A percentile compares a stretch with the other conserved stretches of the same genome.
Evolutionary conservation across 129 eudicot genomes (phyloP).

Genomic region (Chrysanthemum lavandulifolium): DNA sequence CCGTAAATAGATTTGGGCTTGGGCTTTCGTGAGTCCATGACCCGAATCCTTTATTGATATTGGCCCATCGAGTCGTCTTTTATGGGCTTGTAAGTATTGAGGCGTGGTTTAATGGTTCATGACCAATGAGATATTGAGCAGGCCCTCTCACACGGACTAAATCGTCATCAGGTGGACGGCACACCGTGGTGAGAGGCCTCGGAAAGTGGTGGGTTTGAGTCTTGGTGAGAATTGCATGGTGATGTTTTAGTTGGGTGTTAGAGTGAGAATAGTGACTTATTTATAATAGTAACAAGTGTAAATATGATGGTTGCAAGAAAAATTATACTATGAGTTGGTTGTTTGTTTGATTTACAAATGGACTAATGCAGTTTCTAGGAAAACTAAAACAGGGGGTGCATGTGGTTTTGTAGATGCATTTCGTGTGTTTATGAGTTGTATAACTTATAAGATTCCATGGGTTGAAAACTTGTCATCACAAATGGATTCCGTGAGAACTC

Average conservation of each 20-base stretch:
- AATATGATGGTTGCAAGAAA: no score
- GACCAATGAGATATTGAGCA: no score
- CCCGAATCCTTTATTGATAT: no score
- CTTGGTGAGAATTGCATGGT: conserved; percentile 34
- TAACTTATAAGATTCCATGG: background rate
- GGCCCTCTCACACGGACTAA: no score
- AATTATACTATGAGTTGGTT: no score
- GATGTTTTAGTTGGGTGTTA: background rate
- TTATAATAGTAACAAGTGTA: no score
- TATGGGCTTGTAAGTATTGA: no score
- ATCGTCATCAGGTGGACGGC: conserved; percentile 36
- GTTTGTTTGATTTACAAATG: background rate
- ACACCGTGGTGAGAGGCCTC: conserved; percentile 10
- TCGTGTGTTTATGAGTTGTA: background rate
- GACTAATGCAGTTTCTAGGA: background rate
- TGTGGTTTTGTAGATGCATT: background rate
- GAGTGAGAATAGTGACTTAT: background rate
- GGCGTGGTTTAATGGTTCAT: no score
- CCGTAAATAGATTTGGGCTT: no score
- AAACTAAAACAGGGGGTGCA: background rate
- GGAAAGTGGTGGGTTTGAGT: background rate
- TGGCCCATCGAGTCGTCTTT: no score
- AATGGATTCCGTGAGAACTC: background rate
- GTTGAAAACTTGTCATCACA: background rate
- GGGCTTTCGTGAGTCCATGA: no score